Evolutionary conservation across 805 yeast genomes (phyloP), one percentile per base, ranked within the genome.

Genomic region (Candida morakotiae): DNA sequence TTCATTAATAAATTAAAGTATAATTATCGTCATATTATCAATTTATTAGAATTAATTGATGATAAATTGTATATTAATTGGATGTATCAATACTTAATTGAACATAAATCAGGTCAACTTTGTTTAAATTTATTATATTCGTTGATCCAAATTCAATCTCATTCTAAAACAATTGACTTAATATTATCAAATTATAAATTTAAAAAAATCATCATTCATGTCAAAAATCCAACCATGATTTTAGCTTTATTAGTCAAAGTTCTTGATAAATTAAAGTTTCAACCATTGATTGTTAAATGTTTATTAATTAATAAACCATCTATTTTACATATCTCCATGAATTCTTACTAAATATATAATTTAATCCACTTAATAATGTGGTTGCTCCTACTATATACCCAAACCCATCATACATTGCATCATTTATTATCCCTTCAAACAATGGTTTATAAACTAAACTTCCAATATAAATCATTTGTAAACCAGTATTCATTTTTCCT

Each of bases 391-490:
- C 70, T 9, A 52, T 37, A 38, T 47, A 41, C 17, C 57, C 64
- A 41, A 53, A 49, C 28, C 52, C 59, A 13, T 51, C 47, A 35
- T 58, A 55, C n/a, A 44, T 39, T 8, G 37, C 17, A 20, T 38
- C 40, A 9, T 38, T 32, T 15, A 48, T 31, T n/a, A 49, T 32
- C 19, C 44, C 30, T 29, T 62, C 67, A 20, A 64, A 39, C 13
- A 53, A 62, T 1, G 68, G 69, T 35, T 48, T 49, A 24, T 63
- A 44, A 10, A 68, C 69, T 42, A 66, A 53, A 20, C 66, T 62
- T 6, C 71, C 96, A 30, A 93, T 73, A 49, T 89, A 89, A 2
- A 85, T 55, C 97, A 93, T 91, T 57, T 93, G 99, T 43, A 93
- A 72, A 1, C 81, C 87, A 0, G 99, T 93, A 62, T 93, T 93